These are phyloP conservation scores for Cytospora leucostoma DNA, from an alignment of 2,329 filamentous ascomycete genomes.

Conservation along the genomic window DNA sequence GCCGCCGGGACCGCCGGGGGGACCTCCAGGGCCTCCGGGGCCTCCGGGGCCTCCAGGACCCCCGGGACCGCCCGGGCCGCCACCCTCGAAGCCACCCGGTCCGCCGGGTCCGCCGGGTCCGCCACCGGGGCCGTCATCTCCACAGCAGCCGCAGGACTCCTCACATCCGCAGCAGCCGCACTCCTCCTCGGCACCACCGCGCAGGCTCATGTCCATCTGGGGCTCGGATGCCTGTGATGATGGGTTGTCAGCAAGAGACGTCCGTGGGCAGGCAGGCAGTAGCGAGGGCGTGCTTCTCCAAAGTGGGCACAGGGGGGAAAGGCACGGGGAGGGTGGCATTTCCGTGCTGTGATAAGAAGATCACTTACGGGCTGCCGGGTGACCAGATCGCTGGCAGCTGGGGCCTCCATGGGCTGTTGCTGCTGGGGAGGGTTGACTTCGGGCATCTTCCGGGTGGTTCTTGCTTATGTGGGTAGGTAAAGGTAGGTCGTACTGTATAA, in stretches of 20 bases:
- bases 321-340: too few relatives aligned
- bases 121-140: conserved; percentile 6
- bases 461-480: neutral
- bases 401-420: conserved; percentile 24
- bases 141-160: conserved; percentile 16
- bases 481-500: neutral
- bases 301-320: neutral
- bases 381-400: neutral
- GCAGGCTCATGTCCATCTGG: conserved; percentile 22
- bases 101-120: conserved; percentile 11
- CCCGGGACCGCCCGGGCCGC: neutral
- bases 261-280: too few relatives aligned
- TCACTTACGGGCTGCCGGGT: conserved; percentile 22
- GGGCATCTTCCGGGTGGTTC: conserved; percentile 16
- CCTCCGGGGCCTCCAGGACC: conserved; percentile 8
- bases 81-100: conserved; percentile 5
- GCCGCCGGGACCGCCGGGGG: conserved; percentile 10
- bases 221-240: conserved; percentile 13
- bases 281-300: neutral
- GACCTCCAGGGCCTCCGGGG: conserved; percentile 1
- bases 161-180: conserved; percentile 23
- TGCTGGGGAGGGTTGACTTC: conserved; percentile 24
- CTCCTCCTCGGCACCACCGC: conserved; percentile 24
- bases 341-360: too few relatives aligned
- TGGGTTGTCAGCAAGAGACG: neutral